Conservation (phyloP, 352 stramenopile genomes). For the Elongisporangium prolatum region DNA sequence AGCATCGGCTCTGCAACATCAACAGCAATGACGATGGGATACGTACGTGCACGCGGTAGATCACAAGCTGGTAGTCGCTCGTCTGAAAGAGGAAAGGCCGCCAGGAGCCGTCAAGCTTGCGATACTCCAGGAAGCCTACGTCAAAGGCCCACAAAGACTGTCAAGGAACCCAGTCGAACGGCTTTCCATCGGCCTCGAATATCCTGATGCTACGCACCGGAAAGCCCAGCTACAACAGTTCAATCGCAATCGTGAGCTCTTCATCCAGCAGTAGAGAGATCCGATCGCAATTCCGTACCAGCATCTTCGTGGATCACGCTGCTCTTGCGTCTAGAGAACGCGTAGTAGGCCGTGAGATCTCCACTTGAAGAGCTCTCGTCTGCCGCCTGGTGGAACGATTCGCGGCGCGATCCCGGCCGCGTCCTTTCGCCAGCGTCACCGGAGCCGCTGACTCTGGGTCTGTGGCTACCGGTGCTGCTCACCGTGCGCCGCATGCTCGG, state of each 20-base stretch:
- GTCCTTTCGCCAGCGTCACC: slow-evolving; percentile 2
- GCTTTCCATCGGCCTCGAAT: no score
- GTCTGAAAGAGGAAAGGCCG: slow-evolving; percentile 78
- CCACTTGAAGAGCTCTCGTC: slow-evolving; percentile 13
- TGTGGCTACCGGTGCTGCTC: slow-evolving; percentile 6
- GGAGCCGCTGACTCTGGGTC: slow-evolving; percentile 6
- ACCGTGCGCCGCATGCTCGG: slow-evolving; percentile 9
- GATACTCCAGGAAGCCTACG: slow-evolving; percentile 64
- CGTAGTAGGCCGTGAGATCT: slow-evolving; percentile 58
- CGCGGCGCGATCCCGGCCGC: slow-evolving; percentile 1
- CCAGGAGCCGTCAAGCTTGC: slow-evolving; percentile 66
- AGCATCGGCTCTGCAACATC: neutral
- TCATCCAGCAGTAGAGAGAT: neutral
- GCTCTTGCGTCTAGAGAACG: slow-evolving; percentile 48
- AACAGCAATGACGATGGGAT: neutral
- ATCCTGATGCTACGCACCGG: neutral
- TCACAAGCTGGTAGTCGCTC: slow-evolving; percentile 53
- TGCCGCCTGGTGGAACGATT: slow-evolving; percentile 9
- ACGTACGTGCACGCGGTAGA: slow-evolving; percentile 68
- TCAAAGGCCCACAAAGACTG: neutral
- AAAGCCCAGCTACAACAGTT: slow-evolving; percentile 1
- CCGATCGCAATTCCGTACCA: slow-evolving; percentile 5
- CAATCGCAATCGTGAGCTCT: neutral
- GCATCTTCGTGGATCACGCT: slow-evolving; percentile 41
- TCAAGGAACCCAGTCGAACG: neutral